phyloP scores from a whole-genome alignment of 352 stramenopile species.

The Phytophthora uliginosa region DNA sequence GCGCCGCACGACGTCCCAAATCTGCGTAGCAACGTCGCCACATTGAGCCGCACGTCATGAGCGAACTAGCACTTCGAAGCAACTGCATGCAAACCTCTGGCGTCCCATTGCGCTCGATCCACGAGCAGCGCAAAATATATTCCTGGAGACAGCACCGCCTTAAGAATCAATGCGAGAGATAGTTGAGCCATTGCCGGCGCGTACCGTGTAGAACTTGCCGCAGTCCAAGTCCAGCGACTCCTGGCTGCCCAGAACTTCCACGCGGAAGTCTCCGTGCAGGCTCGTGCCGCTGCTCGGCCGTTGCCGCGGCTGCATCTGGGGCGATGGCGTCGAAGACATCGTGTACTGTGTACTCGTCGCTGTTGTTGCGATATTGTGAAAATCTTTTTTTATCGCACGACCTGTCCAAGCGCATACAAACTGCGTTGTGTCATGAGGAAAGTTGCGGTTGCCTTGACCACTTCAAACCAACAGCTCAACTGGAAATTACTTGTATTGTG shows the following conservation, averaged over 20 bases:
- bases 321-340: constrained; percentile 29
- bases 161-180: background rate
- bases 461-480: background rate
- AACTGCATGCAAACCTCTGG: constrained; percentile 47
- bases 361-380: background rate
- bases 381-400: background rate
- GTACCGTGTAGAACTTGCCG: constrained; percentile 89
- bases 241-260: constrained; percentile 82
- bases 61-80: background rate
- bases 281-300: constrained; percentile 35
- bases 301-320: constrained; percentile 33
- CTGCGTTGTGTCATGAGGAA: background rate
- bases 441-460: background rate
- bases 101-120: constrained; percentile 59
- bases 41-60: background rate
- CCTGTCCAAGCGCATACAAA: background rate
- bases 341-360: constrained; percentile 3
- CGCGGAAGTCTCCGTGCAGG: constrained; percentile 69
- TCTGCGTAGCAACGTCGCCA: constrained; percentile 42
- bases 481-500: background rate
- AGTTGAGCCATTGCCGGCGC: background rate
- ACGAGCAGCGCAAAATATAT: constrained; percentile 87
- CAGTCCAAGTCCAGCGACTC: constrained; percentile 88
- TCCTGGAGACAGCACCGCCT: constrained; percentile 46
- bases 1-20: constrained; percentile 84